A percentile compares a stretch with the other conserved stretches of the same genome.
These are phyloP conservation scores for Colletotrichum karsti DNA, from an alignment of 2,329 filamentous ascomycete genomes.

Conservation along the genomic window DNA sequence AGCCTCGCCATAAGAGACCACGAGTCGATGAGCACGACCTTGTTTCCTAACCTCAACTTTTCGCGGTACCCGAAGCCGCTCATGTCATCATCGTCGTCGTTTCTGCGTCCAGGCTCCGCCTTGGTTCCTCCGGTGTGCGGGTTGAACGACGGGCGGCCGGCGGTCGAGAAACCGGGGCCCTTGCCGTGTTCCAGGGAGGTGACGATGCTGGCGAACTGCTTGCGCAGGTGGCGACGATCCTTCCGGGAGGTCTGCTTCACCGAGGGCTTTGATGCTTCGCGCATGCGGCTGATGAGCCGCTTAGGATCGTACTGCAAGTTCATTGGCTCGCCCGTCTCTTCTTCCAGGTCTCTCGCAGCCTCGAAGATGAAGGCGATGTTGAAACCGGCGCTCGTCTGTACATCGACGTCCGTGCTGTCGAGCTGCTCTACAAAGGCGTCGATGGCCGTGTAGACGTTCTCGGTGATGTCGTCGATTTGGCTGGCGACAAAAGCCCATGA, in stretches of 20 bases:
- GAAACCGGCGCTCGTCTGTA: constrained; percentile 81
- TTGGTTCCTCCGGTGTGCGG: constrained; percentile 51
- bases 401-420: constrained; percentile 74
- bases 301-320: constrained; percentile 61
- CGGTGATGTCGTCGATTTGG: constrained; percentile 77
- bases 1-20: constrained; percentile 60
- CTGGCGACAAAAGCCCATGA: constrained; percentile 85
- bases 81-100: constrained; percentile 50
- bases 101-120: constrained; percentile 39
- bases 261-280: constrained; percentile 54
- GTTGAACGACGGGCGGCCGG: constrained; percentile 48
- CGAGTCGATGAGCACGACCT: constrained; percentile 55
- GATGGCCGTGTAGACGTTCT: constrained; percentile 75
- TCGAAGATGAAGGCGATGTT: constrained; percentile 88
- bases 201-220: constrained; percentile 59
- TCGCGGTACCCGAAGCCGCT: constrained; percentile 58
- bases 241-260: constrained; percentile 60
- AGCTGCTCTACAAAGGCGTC: constrained; percentile 89
- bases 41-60: constrained; percentile 56
- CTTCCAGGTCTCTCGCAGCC: constrained; percentile 62
- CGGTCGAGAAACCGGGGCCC: constrained; percentile 63
- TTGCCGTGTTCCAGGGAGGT: constrained; percentile 63
- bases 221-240: constrained; percentile 55
- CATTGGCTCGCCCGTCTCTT: constrained; percentile 57
- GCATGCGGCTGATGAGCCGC: constrained; percentile 55